Conservation (phyloP, 1,139 yeast species). For the Suhomyces taliae region DNA sequence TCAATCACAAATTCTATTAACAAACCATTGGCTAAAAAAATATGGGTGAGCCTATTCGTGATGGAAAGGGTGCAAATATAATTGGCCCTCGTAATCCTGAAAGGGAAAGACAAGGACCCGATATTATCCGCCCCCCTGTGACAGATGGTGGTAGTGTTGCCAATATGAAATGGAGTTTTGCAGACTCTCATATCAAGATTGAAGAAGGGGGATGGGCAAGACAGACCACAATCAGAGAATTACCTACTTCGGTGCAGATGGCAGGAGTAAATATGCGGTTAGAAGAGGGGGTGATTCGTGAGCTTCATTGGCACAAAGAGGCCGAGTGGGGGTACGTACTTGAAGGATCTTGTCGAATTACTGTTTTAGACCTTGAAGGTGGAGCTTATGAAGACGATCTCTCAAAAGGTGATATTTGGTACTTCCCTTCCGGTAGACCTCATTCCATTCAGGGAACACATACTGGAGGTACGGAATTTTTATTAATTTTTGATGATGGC, state of each 20-base stretch:
- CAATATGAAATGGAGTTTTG: slow-evolving; percentile 1
- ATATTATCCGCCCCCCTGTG: not conserved
- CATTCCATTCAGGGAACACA: not conserved
- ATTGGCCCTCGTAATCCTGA: not conserved
- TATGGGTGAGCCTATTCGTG: slow-evolving; percentile 1
- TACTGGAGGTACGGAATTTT: slow-evolving; percentile 1
- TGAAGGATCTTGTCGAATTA: not conserved
- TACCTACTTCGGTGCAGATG: not conserved
- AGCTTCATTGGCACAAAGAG: slow-evolving; percentile 1
- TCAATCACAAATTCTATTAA: not conserved
- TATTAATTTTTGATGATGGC: slow-evolving; percentile 1
- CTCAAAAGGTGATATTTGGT: not conserved
- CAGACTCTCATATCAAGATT: slow-evolving; percentile 1
- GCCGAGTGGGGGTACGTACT: slow-evolving; percentile 1
- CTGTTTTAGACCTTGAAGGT: not conserved
- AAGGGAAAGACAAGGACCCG: not conserved
- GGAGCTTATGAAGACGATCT: slow-evolving; percentile 1
- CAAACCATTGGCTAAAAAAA: not conserved
- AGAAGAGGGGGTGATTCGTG: slow-evolving; percentile 1
- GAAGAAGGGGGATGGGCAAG: slow-evolving; percentile 1
- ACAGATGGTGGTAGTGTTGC: not conserved
- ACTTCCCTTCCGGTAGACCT: not conserved
- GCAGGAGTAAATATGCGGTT: slow-evolving; percentile 1
- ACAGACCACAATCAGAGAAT: not conserved
- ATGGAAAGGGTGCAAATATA: not conserved